These are phyloP conservation scores for Kodamaea alishanica DNA, from an alignment of 1,139 yeast genomes.

Conservation along the genomic window DNA sequence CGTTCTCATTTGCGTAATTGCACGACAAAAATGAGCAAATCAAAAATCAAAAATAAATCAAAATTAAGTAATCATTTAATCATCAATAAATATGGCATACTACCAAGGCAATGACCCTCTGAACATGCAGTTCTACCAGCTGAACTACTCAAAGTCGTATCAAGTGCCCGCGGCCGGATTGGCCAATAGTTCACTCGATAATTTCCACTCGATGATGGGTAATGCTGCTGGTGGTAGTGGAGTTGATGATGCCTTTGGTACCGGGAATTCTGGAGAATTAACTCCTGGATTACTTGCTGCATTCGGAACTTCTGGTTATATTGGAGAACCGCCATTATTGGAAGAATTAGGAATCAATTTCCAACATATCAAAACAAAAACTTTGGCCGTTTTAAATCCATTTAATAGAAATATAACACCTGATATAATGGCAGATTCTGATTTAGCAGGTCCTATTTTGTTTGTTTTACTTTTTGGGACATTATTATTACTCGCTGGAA, in stretches of 20 bases:
- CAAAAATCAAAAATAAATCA: too few relatives aligned
- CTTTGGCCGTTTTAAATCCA: conserved; percentile 83
- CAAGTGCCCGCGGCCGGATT: conserved; percentile 23
- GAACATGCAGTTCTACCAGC: conserved; percentile 46
- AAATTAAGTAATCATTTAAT: too few relatives aligned
- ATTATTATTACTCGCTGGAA: conserved; percentile 77
- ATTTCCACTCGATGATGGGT: conserved; percentile 31
- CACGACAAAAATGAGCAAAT: too few relatives aligned
- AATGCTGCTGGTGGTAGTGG: conserved; percentile 17
- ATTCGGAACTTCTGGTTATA: conserved; percentile 87
- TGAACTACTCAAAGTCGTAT: conserved; percentile 34
- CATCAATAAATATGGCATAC: conserved; percentile 30
- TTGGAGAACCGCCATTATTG: conserved; percentile 87
- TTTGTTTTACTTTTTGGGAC: conserved; percentile 90
- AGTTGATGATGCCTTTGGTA: conserved; percentile 40
- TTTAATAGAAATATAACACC: conserved; percentile 55
- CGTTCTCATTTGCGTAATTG: too few relatives aligned
- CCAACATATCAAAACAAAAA: conserved; percentile 78
- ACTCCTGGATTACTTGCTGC: conserved; percentile 85
- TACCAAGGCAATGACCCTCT: conserved; percentile 36
- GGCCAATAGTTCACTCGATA: conserved; percentile 37
- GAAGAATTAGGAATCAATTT: conserved; percentile 95
- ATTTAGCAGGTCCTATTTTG: conserved; percentile 90
- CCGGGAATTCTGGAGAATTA: conserved; percentile 54
- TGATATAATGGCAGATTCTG: conserved; percentile 86